These are phyloP conservation scores for Tricladium varicosporioides DNA, from an alignment of 2,329 filamentous ascomycete genomes.

Conservation along the genomic window DNA sequence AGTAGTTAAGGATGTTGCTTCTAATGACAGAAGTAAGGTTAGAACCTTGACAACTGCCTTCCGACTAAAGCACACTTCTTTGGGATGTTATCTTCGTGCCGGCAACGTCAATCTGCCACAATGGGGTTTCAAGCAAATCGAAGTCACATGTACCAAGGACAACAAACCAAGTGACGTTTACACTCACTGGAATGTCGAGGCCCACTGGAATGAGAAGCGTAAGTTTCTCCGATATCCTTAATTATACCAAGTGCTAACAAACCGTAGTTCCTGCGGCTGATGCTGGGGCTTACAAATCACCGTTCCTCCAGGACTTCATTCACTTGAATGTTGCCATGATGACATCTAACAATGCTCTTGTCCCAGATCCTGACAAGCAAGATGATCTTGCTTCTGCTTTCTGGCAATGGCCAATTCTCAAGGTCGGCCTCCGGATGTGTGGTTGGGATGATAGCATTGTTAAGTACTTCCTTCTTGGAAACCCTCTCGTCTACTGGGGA, in stretches of 20 bases:
- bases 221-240: slow-evolving; percentile 39
- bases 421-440: slow-evolving; percentile 97
- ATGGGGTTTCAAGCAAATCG: slow-evolving; percentile 99
- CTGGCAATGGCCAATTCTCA: slow-evolving; percentile 97
- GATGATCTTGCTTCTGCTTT: slow-evolving; percentile 94
- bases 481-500: slow-evolving; percentile 94
- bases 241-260: slow-evolving; percentile 33
- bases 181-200: slow-evolving; percentile 98
- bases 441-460: slow-evolving; percentile 93
- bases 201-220: slow-evolving; percentile 91
- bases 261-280: slow-evolving; percentile 77
- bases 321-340: slow-evolving; percentile 99
- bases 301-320: slow-evolving; percentile 96
- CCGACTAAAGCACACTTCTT: slow-evolving; percentile 75
- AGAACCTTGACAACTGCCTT: slow-evolving; percentile 93
- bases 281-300: slow-evolving; percentile 90
- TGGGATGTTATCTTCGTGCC: slow-evolving; percentile 92
- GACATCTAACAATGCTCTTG: slow-evolving; percentile 98
- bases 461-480: slow-evolving; percentile 98
- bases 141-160: slow-evolving; percentile 90
- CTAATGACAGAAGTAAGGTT: slow-evolving; percentile 72
- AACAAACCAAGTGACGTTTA: slow-evolving; percentile 92
- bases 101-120: slow-evolving; percentile 96
- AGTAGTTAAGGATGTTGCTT: slow-evolving; percentile 83
- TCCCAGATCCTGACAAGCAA: slow-evolving; percentile 97